Conservation (phyloP, 495 filamentous ascomycete genomes). For the Aspergillus campestris region DNA sequence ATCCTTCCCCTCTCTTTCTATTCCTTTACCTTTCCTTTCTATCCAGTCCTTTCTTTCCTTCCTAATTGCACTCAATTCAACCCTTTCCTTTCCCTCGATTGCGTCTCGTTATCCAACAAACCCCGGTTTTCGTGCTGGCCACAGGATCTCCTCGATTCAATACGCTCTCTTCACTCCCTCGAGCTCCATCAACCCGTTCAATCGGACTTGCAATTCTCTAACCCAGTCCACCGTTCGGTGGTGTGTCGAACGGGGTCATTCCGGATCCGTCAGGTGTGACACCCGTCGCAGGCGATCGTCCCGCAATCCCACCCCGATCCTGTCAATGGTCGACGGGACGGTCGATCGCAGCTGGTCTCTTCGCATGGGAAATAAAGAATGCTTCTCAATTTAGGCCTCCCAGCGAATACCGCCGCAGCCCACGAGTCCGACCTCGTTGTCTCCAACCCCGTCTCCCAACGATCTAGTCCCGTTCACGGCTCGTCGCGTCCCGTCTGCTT, state of each 20-base stretch:
- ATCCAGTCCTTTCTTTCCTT: slow-evolving; percentile 1
- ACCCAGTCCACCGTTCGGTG: no score
- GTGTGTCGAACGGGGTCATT: no score
- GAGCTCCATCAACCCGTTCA: no score
- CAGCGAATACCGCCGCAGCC: slow-evolving; percentile 46
- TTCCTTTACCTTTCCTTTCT: slow-evolving; percentile 7
- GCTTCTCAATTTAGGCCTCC: slow-evolving; percentile 42
- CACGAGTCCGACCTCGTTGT: slow-evolving; percentile 49
- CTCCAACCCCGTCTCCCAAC: slow-evolving; percentile 25
- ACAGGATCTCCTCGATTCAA: no score
- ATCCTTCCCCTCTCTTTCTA: slow-evolving; percentile 6
- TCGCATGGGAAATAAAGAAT: slow-evolving; percentile 19
- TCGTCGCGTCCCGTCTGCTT: slow-evolving; percentile 34
- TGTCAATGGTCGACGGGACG: slow-evolving; percentile 12
- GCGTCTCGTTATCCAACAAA: no score
- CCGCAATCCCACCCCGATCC: background rate
- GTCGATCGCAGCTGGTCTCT: slow-evolving; percentile 2
- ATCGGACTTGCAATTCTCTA: no score
- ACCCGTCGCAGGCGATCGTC: no score
- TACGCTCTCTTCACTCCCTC: no score
- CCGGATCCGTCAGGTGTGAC: no score
- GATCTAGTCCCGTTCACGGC: slow-evolving; percentile 19
- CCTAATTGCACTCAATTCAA: no score
- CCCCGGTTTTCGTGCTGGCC: no score
- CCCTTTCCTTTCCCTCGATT: no score